phyloP scores from a whole-genome alignment of 1,284 basidiomycete species.

The Ganoderma sp. region DNA sequence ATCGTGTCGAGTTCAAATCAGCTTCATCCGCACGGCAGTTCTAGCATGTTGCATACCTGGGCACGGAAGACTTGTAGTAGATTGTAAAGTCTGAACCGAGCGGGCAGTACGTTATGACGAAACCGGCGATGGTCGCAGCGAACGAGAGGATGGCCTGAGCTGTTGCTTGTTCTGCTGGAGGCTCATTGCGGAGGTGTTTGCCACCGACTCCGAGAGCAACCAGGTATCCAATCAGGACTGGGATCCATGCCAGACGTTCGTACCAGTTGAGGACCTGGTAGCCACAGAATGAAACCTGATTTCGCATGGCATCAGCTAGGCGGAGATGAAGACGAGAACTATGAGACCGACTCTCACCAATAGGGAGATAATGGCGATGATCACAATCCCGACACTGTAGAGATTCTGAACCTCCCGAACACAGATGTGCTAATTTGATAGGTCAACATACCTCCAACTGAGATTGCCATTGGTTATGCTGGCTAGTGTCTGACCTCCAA shows the following conservation, averaged over 20 bases:
- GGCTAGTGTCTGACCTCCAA: constrained; percentile 76
- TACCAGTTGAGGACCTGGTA: constrained; percentile 79
- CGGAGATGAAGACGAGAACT: background rate
- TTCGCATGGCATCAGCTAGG: background rate
- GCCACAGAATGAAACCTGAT: constrained; percentile 80
- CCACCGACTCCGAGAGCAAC: constrained; percentile 78
- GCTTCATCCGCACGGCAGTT: background rate
- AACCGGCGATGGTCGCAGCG: constrained; percentile 74
- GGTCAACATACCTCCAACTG: constrained; percentile 63
- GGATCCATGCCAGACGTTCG: constrained; percentile 79
- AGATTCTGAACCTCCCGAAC: constrained; percentile 10
- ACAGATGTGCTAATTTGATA: constrained; percentile 1
- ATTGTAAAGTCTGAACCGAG: constrained; percentile 77
- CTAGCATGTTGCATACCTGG: constrained; percentile 50
- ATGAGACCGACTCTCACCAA: constrained; percentile 52
- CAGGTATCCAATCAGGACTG: constrained; percentile 78
- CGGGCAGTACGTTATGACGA: constrained; percentile 70
- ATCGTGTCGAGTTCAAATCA: constrained; percentile 34
- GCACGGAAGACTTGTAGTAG: constrained; percentile 63
- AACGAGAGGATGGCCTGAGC: constrained; percentile 63
- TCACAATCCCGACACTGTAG: constrained; percentile 84
- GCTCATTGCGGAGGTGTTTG: constrained; percentile 59
- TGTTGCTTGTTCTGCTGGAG: constrained; percentile 55
- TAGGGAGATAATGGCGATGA: constrained; percentile 80
- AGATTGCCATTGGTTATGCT: constrained; percentile 68